These are phyloP conservation scores for Cordyceps fumosorosea DNA, from an alignment of 2,329 filamentous ascomycete genomes.

Conservation along the genomic window DNA sequence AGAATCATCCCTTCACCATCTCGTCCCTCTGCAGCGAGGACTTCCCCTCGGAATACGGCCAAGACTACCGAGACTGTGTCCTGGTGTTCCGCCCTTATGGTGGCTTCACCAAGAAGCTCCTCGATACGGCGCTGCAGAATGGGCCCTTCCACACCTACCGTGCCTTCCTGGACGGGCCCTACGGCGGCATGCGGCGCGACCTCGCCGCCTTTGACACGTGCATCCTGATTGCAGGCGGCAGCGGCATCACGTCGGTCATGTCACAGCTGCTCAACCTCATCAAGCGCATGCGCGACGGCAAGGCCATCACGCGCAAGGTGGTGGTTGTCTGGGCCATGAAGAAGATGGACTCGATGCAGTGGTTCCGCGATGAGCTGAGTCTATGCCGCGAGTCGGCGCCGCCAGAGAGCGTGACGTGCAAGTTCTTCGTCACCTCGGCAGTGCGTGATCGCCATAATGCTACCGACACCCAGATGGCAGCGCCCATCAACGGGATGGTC, in stretches of 20 bases:
- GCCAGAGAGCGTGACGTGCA: conserved; percentile 81
- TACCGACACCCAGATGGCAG: conserved; percentile 35
- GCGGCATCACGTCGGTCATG: conserved; percentile 87
- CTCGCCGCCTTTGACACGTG: conserved; percentile 90
- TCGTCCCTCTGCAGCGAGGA: conserved; percentile 88
- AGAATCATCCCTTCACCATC: conserved; percentile 95
- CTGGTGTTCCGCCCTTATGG: conserved; percentile 87
- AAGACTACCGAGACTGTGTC: conserved; percentile 80
- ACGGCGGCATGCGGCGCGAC: conserved; percentile 87
- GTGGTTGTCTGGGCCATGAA: conserved; percentile 94
- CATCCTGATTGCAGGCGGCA: conserved; percentile 87
- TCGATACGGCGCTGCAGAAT: conserved; percentile 76
- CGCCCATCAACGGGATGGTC: conserved; percentile 28
- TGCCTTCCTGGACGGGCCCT: conserved; percentile 88
- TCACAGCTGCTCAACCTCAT: conserved; percentile 90
- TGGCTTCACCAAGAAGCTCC: conserved; percentile 79
- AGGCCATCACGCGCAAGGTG: conserved; percentile 84
- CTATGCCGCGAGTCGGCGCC: conserved; percentile 89
- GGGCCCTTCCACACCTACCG: conserved; percentile 88
- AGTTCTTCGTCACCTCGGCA: conserved; percentile 86
- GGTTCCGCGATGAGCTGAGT: conserved; percentile 91
- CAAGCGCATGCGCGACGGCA: conserved; percentile 91
- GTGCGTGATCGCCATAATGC: conserved; percentile 26
- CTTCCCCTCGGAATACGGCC: conserved; percentile 86
- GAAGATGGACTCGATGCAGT: conserved; percentile 87